Percentiles rank a stretch among this genome's conserved stretches.
Evolutionary conservation across 352 stramenopile species (phyloP).

Genomic region (Globisporangium rhizosaccharum): DNA sequence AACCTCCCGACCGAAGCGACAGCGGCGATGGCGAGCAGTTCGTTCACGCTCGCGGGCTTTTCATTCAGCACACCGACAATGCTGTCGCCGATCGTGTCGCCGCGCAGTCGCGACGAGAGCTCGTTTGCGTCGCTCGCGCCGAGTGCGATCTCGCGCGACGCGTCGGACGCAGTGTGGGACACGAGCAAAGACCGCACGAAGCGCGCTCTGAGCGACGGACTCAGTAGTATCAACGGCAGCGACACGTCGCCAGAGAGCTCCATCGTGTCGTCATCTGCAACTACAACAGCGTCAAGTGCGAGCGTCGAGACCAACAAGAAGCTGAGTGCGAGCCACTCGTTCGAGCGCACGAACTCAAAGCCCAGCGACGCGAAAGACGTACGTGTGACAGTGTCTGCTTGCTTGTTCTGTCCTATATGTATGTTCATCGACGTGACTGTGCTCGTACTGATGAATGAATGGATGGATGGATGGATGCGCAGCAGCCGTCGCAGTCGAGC

Average conservation of each 20-base stretch:
- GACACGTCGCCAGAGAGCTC: constrained; percentile 21
- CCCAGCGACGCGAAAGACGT: constrained; percentile 32
- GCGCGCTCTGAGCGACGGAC: constrained; percentile 33
- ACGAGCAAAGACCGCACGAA: constrained; percentile 23
- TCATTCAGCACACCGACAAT: constrained; percentile 46
- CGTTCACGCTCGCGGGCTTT: constrained; percentile 41
- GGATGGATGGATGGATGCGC: not conserved
- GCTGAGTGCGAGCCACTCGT: constrained; percentile 5
- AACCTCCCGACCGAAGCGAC: constrained; percentile 37
- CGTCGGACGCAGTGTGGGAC: constrained; percentile 23
- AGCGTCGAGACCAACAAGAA: constrained; percentile 14
- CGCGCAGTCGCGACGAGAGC: constrained; percentile 21
- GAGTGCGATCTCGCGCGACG: constrained; percentile 33
- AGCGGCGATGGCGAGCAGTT: constrained; percentile 24
- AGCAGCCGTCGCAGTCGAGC: constrained; percentile 20
- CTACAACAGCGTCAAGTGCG: constrained; percentile 14
- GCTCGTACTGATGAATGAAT: not conserved
- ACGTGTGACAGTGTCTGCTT: constrained; percentile 12
- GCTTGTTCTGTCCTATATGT: not conserved
- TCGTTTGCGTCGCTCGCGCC: constrained; percentile 24
- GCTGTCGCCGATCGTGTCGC: constrained; percentile 43
- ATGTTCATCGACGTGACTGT: not conserved
- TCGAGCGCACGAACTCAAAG: constrained; percentile 9
- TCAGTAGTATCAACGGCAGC: constrained; percentile 27
- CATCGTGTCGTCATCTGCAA: constrained; percentile 21